A percentile compares a stretch with the other conserved stretches of the same genome.
Conservation (phyloP, 2,329 filamentous ascomycete genomes). For the Pseudogymnoascus sp. region DNA sequence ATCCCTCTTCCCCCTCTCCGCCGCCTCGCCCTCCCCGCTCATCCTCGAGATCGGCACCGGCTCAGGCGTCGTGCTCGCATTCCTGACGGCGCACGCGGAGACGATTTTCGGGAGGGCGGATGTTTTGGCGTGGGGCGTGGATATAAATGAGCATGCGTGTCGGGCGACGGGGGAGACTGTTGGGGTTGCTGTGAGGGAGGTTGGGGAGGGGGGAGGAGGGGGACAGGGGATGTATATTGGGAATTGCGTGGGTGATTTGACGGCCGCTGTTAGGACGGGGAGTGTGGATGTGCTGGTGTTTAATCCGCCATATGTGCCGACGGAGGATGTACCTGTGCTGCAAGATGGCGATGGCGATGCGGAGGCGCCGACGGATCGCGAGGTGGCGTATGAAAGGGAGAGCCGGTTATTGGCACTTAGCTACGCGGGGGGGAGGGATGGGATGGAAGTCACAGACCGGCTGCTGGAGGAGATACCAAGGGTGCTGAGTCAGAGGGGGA, state of each 20-base stretch:
- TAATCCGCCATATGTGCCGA: slow-evolving; percentile 96
- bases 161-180: slow-evolving; percentile 65
- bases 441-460: slow-evolving; percentile 87
- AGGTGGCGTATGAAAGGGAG: slow-evolving; percentile 61
- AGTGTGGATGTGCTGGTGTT: slow-evolving; percentile 80
- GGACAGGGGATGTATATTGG: slow-evolving; percentile 50
- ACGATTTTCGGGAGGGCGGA: slow-evolving; percentile 63
- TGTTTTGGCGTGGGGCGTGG: slow-evolving; percentile 66
- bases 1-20: slow-evolving; percentile 44
- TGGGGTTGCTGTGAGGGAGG: slow-evolving; percentile 36
- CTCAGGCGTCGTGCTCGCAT: slow-evolving; percentile 88
- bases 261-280: slow-evolving; percentile 46
- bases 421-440: slow-evolving; percentile 80
- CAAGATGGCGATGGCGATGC: slow-evolving; percentile 20
- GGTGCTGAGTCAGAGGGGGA: slow-evolving; percentile 59
- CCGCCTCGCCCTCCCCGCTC: slow-evolving; percentile 41
- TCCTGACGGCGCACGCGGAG: slow-evolving; percentile 66
- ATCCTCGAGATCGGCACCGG: slow-evolving; percentile 83
- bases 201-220: slow-evolving; percentile 25
- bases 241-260: slow-evolving; percentile 62
- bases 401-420: slow-evolving; percentile 76
- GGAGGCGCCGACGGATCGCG: slow-evolving; percentile 22
- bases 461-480: slow-evolving; percentile 61
- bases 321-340: slow-evolving; percentile 58
- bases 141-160: slow-evolving; percentile 82